Conservation (phyloP, 2,329 filamentous ascomycete species). For the Cadophora gregata region DNA sequence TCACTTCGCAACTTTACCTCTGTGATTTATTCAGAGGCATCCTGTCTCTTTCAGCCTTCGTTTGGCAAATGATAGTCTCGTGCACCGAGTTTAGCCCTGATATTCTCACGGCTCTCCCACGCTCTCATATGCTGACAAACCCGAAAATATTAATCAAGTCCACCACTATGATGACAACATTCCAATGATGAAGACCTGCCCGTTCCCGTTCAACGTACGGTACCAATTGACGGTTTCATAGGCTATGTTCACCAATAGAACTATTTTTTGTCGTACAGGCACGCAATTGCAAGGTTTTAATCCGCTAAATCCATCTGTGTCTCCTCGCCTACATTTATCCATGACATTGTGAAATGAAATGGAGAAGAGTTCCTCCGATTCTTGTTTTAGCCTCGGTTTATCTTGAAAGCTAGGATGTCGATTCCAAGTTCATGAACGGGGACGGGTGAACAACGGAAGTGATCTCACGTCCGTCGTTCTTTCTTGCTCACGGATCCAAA, state of each 20-base stretch:
- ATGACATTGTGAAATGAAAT: neutral
- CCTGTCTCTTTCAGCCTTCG: neutral
- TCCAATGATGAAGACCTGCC: neutral
- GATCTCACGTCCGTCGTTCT: neutral
- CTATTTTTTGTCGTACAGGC: neutral
- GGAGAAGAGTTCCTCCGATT: constrained; percentile 1
- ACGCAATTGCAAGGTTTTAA: neutral
- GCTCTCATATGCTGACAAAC: neutral
- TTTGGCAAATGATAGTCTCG: neutral
- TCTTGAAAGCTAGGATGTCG: neutral
- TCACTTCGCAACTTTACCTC: too few relatives aligned
- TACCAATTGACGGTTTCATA: neutral
- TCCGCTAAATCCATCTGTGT: neutral
- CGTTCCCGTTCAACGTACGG: neutral
- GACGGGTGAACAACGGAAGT: neutral
- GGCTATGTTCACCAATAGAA: neutral
- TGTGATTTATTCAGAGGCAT: neutral
- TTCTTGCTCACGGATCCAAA: neutral
- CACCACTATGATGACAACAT: neutral
- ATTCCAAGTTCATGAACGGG: neutral
- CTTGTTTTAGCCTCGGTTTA: neutral
- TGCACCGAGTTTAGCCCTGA: neutral
- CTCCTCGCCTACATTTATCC: neutral
- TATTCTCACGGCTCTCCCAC: neutral
- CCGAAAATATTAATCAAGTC: neutral